Evolutionary conservation across 108 stramenopile species (phyloP).

Genomic region (Cyclostephanos invisitatus): DNA sequence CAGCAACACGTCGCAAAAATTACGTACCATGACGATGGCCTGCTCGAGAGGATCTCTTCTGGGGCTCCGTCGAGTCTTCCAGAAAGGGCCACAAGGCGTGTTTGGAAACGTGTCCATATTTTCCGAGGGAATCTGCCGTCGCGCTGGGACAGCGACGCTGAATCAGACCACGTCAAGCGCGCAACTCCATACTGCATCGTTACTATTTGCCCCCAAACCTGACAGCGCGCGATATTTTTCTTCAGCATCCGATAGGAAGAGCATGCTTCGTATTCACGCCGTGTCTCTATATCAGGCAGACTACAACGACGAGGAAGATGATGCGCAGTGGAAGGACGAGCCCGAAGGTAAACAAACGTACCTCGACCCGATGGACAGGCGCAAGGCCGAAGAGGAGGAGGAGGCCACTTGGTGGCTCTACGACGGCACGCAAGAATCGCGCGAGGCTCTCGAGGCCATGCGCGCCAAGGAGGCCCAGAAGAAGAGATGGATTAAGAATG

Average conservation of each 20-base stretch:
- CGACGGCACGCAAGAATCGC: conserved; percentile 58
- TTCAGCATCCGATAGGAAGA: conserved; percentile 26
- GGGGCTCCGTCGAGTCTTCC: conserved; percentile 11
- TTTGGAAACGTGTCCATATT: not conserved
- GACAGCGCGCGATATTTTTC: conserved; percentile 24
- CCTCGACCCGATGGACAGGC: conserved; percentile 47
- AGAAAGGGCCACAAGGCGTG: not conserved
- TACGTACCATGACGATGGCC: conserved; percentile 15
- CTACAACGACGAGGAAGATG: conserved; percentile 55
- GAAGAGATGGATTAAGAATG: conserved; percentile 70
- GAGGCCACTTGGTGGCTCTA: conserved; percentile 52
- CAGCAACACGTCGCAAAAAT: too few species aligned
- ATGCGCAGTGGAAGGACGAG: conserved; percentile 35
- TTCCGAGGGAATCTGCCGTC: not conserved
- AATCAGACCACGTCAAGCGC: not conserved
- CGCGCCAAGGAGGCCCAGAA: conserved; percentile 43
- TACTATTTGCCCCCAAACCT: not conserved
- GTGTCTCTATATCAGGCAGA: conserved; percentile 68
- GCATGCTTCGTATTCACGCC: conserved; percentile 64
- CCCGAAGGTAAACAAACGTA: conserved; percentile 28
- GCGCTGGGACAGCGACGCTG: not conserved
- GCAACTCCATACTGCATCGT: conserved; percentile 1
- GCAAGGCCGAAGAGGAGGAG: conserved; percentile 38
- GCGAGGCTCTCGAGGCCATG: conserved; percentile 50
- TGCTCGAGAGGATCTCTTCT: conserved; percentile 16